Conservation (phyloP, 441 rosid genomes). For the Bocquillonia castaneifolia region DNA sequence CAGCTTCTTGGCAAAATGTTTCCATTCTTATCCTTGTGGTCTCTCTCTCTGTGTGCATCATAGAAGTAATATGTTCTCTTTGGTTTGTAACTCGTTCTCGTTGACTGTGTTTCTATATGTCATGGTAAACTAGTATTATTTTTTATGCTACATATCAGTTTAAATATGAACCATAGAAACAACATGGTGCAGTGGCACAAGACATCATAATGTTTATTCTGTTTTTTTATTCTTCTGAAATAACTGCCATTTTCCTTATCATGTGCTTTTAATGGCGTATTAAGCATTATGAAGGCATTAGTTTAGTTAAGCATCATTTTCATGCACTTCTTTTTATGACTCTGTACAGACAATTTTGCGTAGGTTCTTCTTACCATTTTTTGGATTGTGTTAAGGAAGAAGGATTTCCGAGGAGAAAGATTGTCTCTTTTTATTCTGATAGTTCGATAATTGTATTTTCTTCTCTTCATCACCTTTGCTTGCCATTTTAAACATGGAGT, state of each 20-base stretch:
- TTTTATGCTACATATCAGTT: neutral
- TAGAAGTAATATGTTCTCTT: no score
- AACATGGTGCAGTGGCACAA: neutral
- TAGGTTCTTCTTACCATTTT: neutral
- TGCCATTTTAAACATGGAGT: neutral
- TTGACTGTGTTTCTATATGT: neutral
- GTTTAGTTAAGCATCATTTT: neutral
- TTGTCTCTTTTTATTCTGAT: neutral
- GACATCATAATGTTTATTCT: neutral
- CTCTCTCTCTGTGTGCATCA: no score
- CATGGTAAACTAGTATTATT: neutral
- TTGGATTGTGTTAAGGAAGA: neutral
- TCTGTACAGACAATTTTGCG: no score
- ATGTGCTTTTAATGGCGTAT: neutral
- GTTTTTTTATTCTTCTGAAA: neutral
- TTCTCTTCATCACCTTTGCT: neutral
- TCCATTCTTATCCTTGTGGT: neutral
- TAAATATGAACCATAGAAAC: neutral
- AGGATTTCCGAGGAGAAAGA: neutral
- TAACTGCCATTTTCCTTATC: neutral
- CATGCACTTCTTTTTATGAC: neutral
- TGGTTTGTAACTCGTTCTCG: neutral
- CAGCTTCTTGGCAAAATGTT: neutral
- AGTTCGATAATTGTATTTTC: neutral
- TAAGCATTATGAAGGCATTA: neutral